phyloP scores from a whole-genome alignment of 1,284 basidiomycete genomes.

The Volvariella volvacea region DNA sequence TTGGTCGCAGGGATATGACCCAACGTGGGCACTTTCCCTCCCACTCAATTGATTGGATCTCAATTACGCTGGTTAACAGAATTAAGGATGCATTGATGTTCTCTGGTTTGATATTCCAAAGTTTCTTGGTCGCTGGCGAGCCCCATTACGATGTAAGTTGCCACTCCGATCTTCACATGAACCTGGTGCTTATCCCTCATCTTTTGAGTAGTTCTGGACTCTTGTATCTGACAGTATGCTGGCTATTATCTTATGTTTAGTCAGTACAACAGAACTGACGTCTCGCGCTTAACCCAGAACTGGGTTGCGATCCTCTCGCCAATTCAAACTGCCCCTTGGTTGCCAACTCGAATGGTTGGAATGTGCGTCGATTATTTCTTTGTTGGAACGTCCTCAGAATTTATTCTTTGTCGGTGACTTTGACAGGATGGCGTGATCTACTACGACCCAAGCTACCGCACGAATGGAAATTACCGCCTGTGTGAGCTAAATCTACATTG shows the following conservation, averaged over 20 bases:
- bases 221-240: slow-evolving; percentile 25
- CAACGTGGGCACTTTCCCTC: slow-evolving; percentile 23
- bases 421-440: slow-evolving; percentile 36
- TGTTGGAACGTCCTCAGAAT: not conserved
- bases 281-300: slow-evolving; percentile 12
- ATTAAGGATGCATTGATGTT: slow-evolving; percentile 32
- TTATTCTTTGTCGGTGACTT: not conserved
- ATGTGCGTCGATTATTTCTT: slow-evolving; percentile 14
- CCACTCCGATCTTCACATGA: not conserved
- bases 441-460: slow-evolving; percentile 27
- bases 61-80: slow-evolving; percentile 13
- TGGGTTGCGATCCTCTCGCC: slow-evolving; percentile 25
- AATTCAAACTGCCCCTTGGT: slow-evolving; percentile 22
- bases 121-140: slow-evolving; percentile 25
- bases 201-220: slow-evolving; percentile 28
- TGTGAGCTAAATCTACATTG: slow-evolving; percentile 19
- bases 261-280: not conserved
- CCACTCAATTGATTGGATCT: not conserved
- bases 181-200: not conserved
- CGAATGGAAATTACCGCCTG: slow-evolving; percentile 27
- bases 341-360: slow-evolving; percentile 29
- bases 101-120: slow-evolving; percentile 29
- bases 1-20: slow-evolving; percentile 28
- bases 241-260: too few species aligned
- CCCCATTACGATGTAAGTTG: slow-evolving; percentile 30